A percentile compares a stretch with the other conserved stretches of the same genome.
These are phyloP conservation scores for Stachybotrys chlorohalonatus DNA, from an alignment of 2,329 filamentous ascomycete genomes.

Conservation along the genomic window DNA sequence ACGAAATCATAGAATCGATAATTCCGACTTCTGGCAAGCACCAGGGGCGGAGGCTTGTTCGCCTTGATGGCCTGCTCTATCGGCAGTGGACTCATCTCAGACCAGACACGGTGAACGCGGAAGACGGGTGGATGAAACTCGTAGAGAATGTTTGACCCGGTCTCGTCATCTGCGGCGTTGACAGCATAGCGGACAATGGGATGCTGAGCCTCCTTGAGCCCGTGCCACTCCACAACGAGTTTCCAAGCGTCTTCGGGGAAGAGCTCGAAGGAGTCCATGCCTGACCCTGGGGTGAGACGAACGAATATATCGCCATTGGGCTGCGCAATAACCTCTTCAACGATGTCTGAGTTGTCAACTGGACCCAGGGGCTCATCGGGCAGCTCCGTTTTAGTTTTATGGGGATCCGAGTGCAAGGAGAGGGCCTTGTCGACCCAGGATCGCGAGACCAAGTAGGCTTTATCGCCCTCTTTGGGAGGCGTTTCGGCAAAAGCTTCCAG, in stretches of 20 bases:
- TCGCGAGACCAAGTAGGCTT: constrained; percentile 69
- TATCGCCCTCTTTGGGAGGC: constrained; percentile 59
- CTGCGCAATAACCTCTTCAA: constrained; percentile 50
- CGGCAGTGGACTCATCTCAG: constrained; percentile 45
- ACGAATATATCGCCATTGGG: constrained; percentile 51
- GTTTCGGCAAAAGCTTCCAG: constrained; percentile 40
- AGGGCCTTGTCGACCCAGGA: constrained; percentile 70
- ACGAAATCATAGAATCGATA: constrained; percentile 68
- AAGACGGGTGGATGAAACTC: constrained; percentile 82
- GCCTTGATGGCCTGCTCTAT: constrained; percentile 52
- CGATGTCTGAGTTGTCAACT: constrained; percentile 79
- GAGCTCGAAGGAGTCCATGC: constrained; percentile 64
- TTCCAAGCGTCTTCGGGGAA: constrained; percentile 77
- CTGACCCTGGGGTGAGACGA: constrained; percentile 60
- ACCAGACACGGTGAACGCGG: constrained; percentile 71
- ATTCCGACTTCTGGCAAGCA: constrained; percentile 62
- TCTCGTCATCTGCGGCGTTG: constrained; percentile 56
- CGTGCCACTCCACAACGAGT: constrained; percentile 74
- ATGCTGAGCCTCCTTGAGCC: constrained; percentile 57
- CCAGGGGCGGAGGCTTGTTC: constrained; percentile 50
- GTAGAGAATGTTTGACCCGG: constrained; percentile 60
- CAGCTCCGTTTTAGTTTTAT: constrained; percentile 49
- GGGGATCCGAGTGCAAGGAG: constrained; percentile 51
- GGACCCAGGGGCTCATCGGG: constrained; percentile 58
- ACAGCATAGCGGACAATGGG: constrained; percentile 70